Evolutionary conservation across 257 asterid species (phyloP), one percentile per base, ranked within the genome.

Genomic region (Knoxia roxburghii): DNA sequence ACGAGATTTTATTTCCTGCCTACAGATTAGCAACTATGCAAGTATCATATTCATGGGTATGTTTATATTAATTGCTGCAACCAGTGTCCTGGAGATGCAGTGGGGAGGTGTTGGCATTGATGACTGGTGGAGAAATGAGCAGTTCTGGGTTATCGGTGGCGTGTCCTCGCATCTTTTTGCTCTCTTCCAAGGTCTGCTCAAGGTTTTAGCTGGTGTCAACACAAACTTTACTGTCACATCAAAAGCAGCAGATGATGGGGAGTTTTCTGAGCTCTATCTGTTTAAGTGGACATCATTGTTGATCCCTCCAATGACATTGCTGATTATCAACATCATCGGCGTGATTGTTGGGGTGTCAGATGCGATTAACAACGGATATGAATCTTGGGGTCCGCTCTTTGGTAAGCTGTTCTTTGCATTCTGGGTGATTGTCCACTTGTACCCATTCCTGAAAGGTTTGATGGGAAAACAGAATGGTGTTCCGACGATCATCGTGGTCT

Each of bases 121-220:
- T 13, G 96, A 93, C 65, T 72, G 78, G 89, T 89, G 98, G 98
- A 89, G 98, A 81, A 92, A 92, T 48, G 98, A 92, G 89, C 98
- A 92, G 82, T 92, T 92, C 78, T 89, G 98, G 98, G 98, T 92
- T 53, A 92, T 89, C 18, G 97, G 97, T 43, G 98, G 97, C 3
- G 96, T 79, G 49, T 92, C 98, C 0, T 67, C 98, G 1, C 98
- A 92, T 76, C 82, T 92, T 51, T 93, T 93, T 52, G 98, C 98
- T 57, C 87, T 93, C 59, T 59, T 93, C 59, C 98, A 93, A 79
- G 98, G 98, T 75, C 96, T 93, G 26, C 97, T 92, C 56, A 92
- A 92, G 73, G 98, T 92, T 45, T 65, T 89, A 55, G 96, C 86
- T 40, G 98, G 98, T 46, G 97, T 92, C 29, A 83, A 73, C 89